Evolutionary conservation across 2,329 filamentous ascomycete genomes (phyloP).

Genomic region (Alternaria panax): DNA sequence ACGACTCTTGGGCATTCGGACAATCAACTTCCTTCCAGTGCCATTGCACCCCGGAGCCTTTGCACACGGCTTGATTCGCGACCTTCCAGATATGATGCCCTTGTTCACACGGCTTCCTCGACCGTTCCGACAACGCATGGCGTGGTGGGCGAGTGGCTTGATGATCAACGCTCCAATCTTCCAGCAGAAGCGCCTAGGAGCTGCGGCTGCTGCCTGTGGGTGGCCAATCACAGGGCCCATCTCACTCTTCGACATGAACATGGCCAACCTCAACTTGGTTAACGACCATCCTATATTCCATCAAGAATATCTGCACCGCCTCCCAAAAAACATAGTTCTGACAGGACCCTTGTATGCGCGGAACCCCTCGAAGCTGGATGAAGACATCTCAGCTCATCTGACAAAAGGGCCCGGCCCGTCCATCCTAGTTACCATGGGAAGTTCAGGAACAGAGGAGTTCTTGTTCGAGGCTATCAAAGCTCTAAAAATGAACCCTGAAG

Average conservation of each 20-base stretch:
- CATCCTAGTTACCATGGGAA: conserved; percentile 44
- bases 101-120: conserved; percentile 42
- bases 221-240: conserved; percentile 42
- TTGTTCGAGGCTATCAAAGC: conserved; percentile 44
- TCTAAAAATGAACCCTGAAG: conserved; percentile 29
- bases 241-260: conserved; percentile 46
- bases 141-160: conserved; percentile 35
- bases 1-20: conserved; percentile 39
- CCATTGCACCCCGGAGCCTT: conserved; percentile 41
- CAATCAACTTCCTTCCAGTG: conserved; percentile 44
- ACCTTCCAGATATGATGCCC: conserved; percentile 44
- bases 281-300: conserved; percentile 46
- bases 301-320: conserved; percentile 37
- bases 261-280: conserved; percentile 45
- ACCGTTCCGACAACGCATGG: conserved; percentile 35
- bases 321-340: conserved; percentile 42
- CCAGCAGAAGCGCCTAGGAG: conserved; percentile 40
- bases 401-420: conserved; percentile 31
- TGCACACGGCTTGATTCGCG: conserved; percentile 40
- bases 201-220: conserved; percentile 36
- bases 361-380: conserved; percentile 32
- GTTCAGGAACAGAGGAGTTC: conserved; percentile 42
- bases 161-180: conserved; percentile 46
- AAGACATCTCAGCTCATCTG: conserved; percentile 38
- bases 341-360: conserved; percentile 40